Conservation (phyloP, 352 stramenopile species). For the Phytophthora uliginosa region DNA sequence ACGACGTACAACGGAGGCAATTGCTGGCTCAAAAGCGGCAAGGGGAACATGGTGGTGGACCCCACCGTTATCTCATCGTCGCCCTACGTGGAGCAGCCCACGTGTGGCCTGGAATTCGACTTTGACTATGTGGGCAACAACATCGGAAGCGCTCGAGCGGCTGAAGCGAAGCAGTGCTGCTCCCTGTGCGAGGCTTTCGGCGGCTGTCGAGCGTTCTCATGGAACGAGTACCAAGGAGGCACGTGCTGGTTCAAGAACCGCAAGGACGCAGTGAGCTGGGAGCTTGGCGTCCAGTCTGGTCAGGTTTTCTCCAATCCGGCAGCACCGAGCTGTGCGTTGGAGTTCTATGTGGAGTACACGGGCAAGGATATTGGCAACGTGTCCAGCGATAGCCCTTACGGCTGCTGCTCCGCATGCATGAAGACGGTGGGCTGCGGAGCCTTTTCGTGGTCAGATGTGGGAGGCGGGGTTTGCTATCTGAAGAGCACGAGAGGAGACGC, state of each 20-base stretch:
- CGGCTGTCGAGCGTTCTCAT: slow-evolving; percentile 59
- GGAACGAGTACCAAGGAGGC: slow-evolving; percentile 57
- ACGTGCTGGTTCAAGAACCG: slow-evolving; percentile 65
- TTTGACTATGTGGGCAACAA: slow-evolving; percentile 44
- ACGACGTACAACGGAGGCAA: slow-evolving; percentile 30
- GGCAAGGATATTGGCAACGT: slow-evolving; percentile 25
- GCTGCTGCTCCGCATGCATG: slow-evolving; percentile 47
- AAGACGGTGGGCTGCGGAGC: slow-evolving; percentile 39
- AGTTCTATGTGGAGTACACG: slow-evolving; percentile 37
- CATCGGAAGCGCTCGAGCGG: slow-evolving; percentile 27
- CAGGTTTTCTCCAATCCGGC: slow-evolving; percentile 28
- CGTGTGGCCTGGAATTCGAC: slow-evolving; percentile 37
- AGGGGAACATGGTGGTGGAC: slow-evolving; percentile 36
- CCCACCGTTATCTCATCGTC: slow-evolving; percentile 13
- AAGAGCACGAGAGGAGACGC: slow-evolving; percentile 54
- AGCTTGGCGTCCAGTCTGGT: slow-evolving; percentile 26
- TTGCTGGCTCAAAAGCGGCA: slow-evolving; percentile 48
- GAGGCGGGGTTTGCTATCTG: slow-evolving; percentile 69
- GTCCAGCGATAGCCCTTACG: slow-evolving; percentile 25
- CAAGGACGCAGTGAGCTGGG: slow-evolving; percentile 29
- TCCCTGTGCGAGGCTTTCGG: slow-evolving; percentile 33
- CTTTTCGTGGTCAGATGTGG: slow-evolving; percentile 57
- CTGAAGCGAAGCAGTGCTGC: slow-evolving; percentile 28
- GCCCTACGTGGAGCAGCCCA: slow-evolving; percentile 24
- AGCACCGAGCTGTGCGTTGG: slow-evolving; percentile 36